phyloP scores from a whole-genome alignment of 2,329 filamentous ascomycete species.

The Penicillium janthinellum region DNA sequence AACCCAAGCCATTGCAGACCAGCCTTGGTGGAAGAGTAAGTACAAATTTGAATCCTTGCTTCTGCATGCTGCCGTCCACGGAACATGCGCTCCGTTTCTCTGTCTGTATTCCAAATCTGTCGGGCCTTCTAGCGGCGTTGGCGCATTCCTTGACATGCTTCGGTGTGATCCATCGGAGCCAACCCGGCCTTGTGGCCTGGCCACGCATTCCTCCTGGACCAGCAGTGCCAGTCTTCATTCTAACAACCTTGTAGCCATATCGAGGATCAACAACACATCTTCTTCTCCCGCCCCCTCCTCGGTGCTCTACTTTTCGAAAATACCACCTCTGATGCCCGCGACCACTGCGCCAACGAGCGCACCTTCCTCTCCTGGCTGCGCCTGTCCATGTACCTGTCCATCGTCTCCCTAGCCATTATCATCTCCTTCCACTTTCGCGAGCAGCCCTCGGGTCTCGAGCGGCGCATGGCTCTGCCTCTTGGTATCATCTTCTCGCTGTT shows the following conservation, averaged over 20 bases:
- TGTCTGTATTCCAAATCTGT: background rate
- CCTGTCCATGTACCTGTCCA: conserved; percentile 83
- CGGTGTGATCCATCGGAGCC: conserved; percentile 1
- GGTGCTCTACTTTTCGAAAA: conserved; percentile 69
- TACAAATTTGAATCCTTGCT: conserved; percentile 3
- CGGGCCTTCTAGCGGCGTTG: background rate
- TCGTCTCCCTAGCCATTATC: conserved; percentile 87
- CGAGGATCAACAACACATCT: conserved; percentile 43
- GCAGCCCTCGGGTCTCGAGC: conserved; percentile 69
- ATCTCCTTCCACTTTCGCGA: conserved; percentile 88
- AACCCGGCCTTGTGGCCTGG: background rate
- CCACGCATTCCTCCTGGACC: background rate
- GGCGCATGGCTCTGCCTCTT: conserved; percentile 76
- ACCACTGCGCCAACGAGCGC: conserved; percentile 67
- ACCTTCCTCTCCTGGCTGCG: conserved; percentile 90
- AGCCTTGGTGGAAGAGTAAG: conserved; percentile 53
- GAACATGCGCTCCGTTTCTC: background rate
- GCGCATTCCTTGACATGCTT: background rate
- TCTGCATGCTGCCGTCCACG: background rate
- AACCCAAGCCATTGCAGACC: conserved; percentile 53
- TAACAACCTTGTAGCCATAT: conserved; percentile 26
- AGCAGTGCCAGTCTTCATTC: background rate
- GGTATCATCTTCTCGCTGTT: conserved; percentile 87
- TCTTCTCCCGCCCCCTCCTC: conserved; percentile 57
- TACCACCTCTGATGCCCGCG: conserved; percentile 64